Base-by-base conservation (phyloP, 257 asterid species). In the Dorcoceras hygrometricum region DNA sequence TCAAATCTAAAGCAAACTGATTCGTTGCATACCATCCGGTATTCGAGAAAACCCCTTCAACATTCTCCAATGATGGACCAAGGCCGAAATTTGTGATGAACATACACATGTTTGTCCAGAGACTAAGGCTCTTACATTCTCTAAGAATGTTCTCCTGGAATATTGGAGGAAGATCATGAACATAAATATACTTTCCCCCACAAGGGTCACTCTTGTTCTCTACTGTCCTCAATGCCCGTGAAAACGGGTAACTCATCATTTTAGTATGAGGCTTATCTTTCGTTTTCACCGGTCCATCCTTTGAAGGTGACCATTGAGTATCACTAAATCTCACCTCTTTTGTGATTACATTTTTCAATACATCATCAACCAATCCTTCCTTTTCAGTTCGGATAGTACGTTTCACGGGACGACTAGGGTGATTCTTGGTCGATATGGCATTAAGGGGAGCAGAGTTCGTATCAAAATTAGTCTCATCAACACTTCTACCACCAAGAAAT, bases 191-290 rank as follows among this genome's bases (percentile, higher is more conserved):
- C 76, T 74, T 74, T 32, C 89, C 89, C 20, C 89, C 87, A 66
- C 96, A 91, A 0, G 95, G 91, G 76, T 91, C 96, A 23, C 96
- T 91, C 81, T 80, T 86, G 57, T 90, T 90, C 27, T 90, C 85
- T 6, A 71, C 77, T 0, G 91, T 83, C 63, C 83, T 78, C 80
- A 90, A 78, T 1, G 95, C 97, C 68, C 87, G 77, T 88, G 78
- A 68, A 65, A 89, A 89, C 2, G 97, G 84, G 70, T 79, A 89
- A 14, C 58, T 54, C 67, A 59, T 76, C 72, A 32, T 65, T 69
- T 79, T 63, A 59, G 46, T 27, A 24, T 2, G 25, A 57, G 58
- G 11, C 60, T 0, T 71, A 31, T 64, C 70, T 53, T 59, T 25
- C 24, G 32, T 63, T 43, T 54, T 36, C 19, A 29, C 34, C 34